Percentiles rank a stretch among this genome's conserved stretches.
Evolutionary conservation across 2,329 filamentous ascomycete species (phyloP).

Genomic region (Colletotrichum scovillei): DNA sequence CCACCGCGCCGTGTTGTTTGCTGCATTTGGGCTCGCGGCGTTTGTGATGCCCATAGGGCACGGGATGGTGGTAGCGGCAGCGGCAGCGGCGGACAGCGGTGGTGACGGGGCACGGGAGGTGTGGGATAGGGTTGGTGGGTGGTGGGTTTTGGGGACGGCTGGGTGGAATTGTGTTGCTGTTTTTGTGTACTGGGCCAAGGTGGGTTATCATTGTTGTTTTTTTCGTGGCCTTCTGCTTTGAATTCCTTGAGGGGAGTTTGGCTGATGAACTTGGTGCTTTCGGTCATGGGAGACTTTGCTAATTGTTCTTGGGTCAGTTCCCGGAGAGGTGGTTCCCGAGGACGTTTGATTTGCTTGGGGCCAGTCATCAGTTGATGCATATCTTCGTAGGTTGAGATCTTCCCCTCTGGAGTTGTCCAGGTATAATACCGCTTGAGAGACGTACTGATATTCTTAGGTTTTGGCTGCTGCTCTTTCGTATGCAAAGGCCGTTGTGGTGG

Average conservation of each 20-base stretch:
- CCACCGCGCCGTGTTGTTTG: slow-evolving; percentile 30
- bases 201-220: background rate
- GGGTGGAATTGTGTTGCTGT: slow-evolving; percentile 24
- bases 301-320: slow-evolving; percentile 42
- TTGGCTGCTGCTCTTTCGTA: slow-evolving; percentile 44
- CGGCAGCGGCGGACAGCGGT: too few relatives aligned
- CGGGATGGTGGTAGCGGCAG: background rate
- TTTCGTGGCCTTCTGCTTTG: too few relatives aligned
- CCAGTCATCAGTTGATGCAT: slow-evolving; percentile 62
- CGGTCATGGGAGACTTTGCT: background rate
- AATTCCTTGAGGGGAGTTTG: too few relatives aligned
- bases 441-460: slow-evolving; percentile 2
- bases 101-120: background rate
- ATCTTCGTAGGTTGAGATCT: slow-evolving; percentile 47
- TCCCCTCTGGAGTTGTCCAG: too few relatives aligned
- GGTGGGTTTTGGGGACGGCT: slow-evolving; percentile 24
- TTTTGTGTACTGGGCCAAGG: slow-evolving; percentile 32
- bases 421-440: background rate
- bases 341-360: slow-evolving; percentile 57
- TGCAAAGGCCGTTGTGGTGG: slow-evolving; percentile 8
- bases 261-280: too few relatives aligned
- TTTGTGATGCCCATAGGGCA: slow-evolving; percentile 30
- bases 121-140: slow-evolving; percentile 16
- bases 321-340: slow-evolving; percentile 56
- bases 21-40: slow-evolving; percentile 12